Percentiles rank a stretch among this genome's conserved stretches.
Evolutionary conservation across 208 protist genomes (phyloP).

Genomic region (Trypanosoma scelopori): DNA sequence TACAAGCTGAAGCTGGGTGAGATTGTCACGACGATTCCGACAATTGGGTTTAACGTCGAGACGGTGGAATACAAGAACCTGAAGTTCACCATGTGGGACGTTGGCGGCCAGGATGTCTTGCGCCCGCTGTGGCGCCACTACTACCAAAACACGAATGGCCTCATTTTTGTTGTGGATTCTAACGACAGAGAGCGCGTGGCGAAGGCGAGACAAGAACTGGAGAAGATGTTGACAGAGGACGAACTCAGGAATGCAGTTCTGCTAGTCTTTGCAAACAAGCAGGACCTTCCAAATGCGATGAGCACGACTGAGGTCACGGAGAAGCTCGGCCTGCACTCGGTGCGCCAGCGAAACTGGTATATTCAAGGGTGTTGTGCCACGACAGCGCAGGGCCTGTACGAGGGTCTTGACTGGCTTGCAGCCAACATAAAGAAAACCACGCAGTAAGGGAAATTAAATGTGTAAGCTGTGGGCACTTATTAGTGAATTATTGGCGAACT

Average conservation of each 20-base stretch:
- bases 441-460: constrained; percentile 34
- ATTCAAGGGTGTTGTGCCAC: constrained; percentile 93
- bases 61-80: constrained; percentile 97
- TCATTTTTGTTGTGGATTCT: constrained; percentile 98
- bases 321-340: constrained; percentile 92
- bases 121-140: constrained; percentile 97
- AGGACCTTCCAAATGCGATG: constrained; percentile 98
- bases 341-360: constrained; percentile 94
- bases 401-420: constrained; percentile 92
- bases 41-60: constrained; percentile 97
- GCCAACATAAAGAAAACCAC: constrained; percentile 84
- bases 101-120: constrained; percentile 96
- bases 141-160: constrained; percentile 96
- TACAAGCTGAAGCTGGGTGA: constrained; percentile 98
- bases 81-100: constrained; percentile 97
- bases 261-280: constrained; percentile 99
- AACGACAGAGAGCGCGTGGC: constrained; percentile 94
- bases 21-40: constrained; percentile 96
- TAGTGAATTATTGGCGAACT: not conserved
- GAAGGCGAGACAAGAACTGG: constrained; percentile 91
- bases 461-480: not conserved
- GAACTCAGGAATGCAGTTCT: constrained; percentile 96
- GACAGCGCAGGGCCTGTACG: constrained; percentile 91
- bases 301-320: constrained; percentile 96
- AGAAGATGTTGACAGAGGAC: constrained; percentile 97